Conservation (phyloP, 2,329 filamentous ascomycete genomes). For the Penicillium hordei region DNA sequence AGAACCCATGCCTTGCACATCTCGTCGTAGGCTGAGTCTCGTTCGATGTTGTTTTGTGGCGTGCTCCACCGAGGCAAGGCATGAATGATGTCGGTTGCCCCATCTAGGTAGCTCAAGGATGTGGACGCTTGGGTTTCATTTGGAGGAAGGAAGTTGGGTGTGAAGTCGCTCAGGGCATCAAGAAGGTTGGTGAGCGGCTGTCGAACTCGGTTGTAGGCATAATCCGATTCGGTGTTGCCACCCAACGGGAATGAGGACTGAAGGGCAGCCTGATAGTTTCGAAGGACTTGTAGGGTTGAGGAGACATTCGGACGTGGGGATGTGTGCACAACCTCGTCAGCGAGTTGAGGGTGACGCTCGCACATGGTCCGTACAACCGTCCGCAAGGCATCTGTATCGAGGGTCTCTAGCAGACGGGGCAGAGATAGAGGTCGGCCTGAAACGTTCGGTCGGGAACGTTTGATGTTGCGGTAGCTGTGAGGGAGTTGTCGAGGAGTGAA, state of each 20-base stretch:
- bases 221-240: constrained; percentile 81
- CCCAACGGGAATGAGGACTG: constrained; percentile 80
- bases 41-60: constrained; percentile 84
- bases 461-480: constrained; percentile 63
- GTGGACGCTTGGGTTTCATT: constrained; percentile 80
- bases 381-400: constrained; percentile 81
- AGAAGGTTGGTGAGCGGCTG: constrained; percentile 76
- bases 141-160: constrained; percentile 90
- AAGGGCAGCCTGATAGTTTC: constrained; percentile 76
- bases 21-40: constrained; percentile 94
- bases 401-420: constrained; percentile 84
- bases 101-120: constrained; percentile 84
- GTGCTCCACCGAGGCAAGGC: constrained; percentile 87
- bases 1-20: constrained; percentile 90
- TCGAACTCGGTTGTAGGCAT: constrained; percentile 90
- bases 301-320: constrained; percentile 84
- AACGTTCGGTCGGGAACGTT: constrained; percentile 67
- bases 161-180: constrained; percentile 90
- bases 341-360: constrained; percentile 82
- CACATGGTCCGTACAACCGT: constrained; percentile 87
- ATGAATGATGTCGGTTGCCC: constrained; percentile 86
- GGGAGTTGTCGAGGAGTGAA: constrained; percentile 67
- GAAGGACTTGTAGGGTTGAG: constrained; percentile 75
- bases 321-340: constrained; percentile 76
- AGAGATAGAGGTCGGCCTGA: constrained; percentile 65